These are phyloP conservation scores for Sclerotinia spermophila DNA, from an alignment of 2,329 filamentous ascomycete species.

Conservation along the genomic window DNA sequence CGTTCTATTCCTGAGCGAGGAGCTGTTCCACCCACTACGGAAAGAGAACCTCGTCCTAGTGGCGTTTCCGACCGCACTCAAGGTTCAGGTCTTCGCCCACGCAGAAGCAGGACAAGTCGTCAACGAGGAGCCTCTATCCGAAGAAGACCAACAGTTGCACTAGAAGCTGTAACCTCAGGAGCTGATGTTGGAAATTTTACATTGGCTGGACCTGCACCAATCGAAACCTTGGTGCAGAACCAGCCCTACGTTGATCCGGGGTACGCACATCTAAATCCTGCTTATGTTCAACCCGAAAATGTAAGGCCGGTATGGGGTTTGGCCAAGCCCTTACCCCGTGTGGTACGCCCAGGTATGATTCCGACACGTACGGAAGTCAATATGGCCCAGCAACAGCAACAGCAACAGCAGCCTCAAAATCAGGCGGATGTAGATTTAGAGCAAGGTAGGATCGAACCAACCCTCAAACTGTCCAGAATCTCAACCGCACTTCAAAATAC, in stretches of 20 bases:
- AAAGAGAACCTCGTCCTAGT: slow-evolving; percentile 3
- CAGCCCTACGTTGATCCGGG: slow-evolving; percentile 51
- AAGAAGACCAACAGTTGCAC: slow-evolving; percentile 16
- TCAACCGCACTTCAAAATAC: slow-evolving; percentile 27
- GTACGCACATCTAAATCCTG: slow-evolving; percentile 51
- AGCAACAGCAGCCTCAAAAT: slow-evolving; percentile 36
- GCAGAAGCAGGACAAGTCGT: slow-evolving; percentile 7
- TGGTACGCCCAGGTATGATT: slow-evolving; percentile 51
- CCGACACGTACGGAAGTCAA: slow-evolving; percentile 42
- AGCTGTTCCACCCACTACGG: neutral
- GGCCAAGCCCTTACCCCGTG: slow-evolving; percentile 51
- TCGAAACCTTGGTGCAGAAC: slow-evolving; percentile 35
- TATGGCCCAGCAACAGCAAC: slow-evolving; percentile 34
- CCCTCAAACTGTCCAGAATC: slow-evolving; percentile 27
- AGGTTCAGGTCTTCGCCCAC: slow-evolving; percentile 15
- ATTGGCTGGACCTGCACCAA: slow-evolving; percentile 31
- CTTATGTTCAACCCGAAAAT: slow-evolving; percentile 50
- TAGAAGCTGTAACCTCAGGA: slow-evolving; percentile 14
- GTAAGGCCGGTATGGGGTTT: slow-evolving; percentile 51
- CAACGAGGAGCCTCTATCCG: slow-evolving; percentile 16
- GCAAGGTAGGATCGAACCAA: slow-evolving; percentile 41
- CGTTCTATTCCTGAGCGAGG: slow-evolving; percentile 12
- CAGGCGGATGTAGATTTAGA: slow-evolving; percentile 43
- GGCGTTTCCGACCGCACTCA: slow-evolving; percentile 3
- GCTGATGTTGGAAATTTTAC: slow-evolving; percentile 29